These are phyloP conservation scores for Cardamine chenopodiifolia DNA, from an alignment of 345 rosid genomes.

Conservation along the genomic window DNA sequence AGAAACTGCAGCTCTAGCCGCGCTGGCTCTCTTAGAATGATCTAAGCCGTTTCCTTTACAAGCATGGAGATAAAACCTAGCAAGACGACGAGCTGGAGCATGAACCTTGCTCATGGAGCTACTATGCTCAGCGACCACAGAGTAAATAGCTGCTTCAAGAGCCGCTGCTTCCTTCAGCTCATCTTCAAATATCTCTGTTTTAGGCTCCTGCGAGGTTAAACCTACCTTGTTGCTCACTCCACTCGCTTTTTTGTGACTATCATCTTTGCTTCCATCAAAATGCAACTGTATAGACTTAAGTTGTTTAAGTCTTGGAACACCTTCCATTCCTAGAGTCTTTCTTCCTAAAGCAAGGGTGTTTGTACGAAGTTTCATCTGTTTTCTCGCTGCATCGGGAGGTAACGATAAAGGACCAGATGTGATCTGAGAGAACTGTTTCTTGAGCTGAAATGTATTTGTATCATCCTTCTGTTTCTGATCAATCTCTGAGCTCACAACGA, in stretches of 20 bases:
- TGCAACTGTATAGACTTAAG: conserved; percentile 61
- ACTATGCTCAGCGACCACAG: conserved; percentile 89
- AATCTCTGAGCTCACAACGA: conserved; percentile 24
- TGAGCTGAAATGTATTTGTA: conserved; percentile 21
- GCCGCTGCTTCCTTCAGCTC: conserved; percentile 91
- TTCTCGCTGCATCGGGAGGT: conserved; percentile 50
- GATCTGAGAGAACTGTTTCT: conserved; percentile 50
- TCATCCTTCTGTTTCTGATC: conserved; percentile 42
- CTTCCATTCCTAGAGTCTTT: conserved; percentile 52
- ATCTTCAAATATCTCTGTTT: conserved; percentile 71
- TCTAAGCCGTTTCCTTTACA: conserved; percentile 51
- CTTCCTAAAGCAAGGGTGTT: conserved; percentile 53
- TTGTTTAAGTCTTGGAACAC: conserved; percentile 55
- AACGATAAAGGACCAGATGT: conserved; percentile 37
- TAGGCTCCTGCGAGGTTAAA: conserved; percentile 48
- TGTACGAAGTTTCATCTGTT: conserved; percentile 60
- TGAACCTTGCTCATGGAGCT: conserved; percentile 81
- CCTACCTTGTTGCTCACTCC: conserved; percentile 29
- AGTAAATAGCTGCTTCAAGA: conserved; percentile 82
- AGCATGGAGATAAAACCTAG: conserved; percentile 82
- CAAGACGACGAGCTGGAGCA: conserved; percentile 89
- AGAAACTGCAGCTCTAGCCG: conserved; percentile 77
- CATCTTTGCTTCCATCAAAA: conserved; percentile 45
- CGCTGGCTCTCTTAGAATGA: conserved; percentile 58
- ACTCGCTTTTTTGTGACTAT: conserved; percentile 33